These are phyloP conservation scores for Hibiscus tridactylites DNA, from an alignment of 345 rosid species.

Conservation along the genomic window DNA sequence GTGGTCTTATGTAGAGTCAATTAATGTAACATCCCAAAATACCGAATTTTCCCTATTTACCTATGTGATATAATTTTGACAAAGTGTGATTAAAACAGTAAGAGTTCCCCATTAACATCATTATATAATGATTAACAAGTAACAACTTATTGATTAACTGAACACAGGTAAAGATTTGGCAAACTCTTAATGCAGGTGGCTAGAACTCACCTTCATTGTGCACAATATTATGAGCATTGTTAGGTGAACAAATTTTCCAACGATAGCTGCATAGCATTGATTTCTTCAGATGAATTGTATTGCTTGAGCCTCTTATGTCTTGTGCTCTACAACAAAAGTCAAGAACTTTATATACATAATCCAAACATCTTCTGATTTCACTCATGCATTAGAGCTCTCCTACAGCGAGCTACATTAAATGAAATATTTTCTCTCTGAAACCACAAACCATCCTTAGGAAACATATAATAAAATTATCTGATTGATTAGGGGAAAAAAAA, in stretches of 20 bases:
- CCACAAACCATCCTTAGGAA: not conserved
- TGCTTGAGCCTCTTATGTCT: constrained; percentile 4
- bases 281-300: not conserved
- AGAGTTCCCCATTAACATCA: not conserved
- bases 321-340: constrained; percentile 1
- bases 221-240: not conserved
- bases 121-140: not conserved
- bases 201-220: not conserved
- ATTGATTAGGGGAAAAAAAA: not conserved
- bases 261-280: not conserved
- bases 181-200: not conserved
- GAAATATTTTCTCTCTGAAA: not conserved
- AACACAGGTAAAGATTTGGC: not conserved
- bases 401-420: not conserved
- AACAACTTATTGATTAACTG: not conserved
- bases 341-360: not conserved
- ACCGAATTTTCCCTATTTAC: not conserved
- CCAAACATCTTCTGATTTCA: not conserved
- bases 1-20: not conserved
- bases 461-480: not conserved
- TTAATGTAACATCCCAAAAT: not conserved
- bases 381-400: not conserved
- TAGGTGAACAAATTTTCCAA: not conserved
- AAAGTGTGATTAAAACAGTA: not conserved
- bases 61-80: not conserved